Base-by-base conservation (phyloP, 75 land plant species). In the Picea sitchensis region DNA sequence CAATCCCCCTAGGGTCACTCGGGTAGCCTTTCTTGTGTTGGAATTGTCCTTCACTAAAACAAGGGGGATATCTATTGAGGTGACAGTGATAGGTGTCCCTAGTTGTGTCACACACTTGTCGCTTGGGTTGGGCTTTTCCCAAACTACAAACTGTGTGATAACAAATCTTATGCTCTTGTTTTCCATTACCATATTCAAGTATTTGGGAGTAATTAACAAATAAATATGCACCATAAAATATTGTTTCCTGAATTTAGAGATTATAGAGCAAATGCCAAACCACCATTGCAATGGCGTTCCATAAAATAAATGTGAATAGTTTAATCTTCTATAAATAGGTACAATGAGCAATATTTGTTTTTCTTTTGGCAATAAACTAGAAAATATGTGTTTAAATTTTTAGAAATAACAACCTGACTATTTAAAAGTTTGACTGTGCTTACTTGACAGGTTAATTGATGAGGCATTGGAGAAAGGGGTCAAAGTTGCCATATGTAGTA, bases 401-500 rank as follows among this genome's bases (percentile, higher is more conserved):
- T 41, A 38, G 71, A 67, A 67, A 71, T 47, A n/a, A 51, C 44
- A 41, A 20, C 74, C 21, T 71, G 44, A 71, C 44, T 44, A 71
- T 68, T 36, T 36, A 41, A 71, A 47, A 7, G 41, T 36, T 41
- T 78, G 41, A 34, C 41, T 60, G 12, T 47, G 58, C 44, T 51
- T 71, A 71, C 8, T 44, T 47, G 51, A 51, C 83, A 94, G 95
- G 83, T 76, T 96, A 59, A 83, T 96, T 62, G 99, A 94, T 78
- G 93, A 96, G 69, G 99, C 99, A 60, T 74, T 96, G 82, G 80
- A 36, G 47, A 80, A 87, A 65, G 93, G 92, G 57, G 93, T 96
- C 26, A 88, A 90, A 73, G 98, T 96, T 86, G 99, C 99, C 58
- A 98, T 96, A 18, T 96, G 99, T 81, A 96, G 99, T 74, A 96